These are phyloP conservation scores for Apiotrichum akiyoshidainum DNA, from an alignment of 1,284 basidiomycete species.

Conservation along the genomic window DNA sequence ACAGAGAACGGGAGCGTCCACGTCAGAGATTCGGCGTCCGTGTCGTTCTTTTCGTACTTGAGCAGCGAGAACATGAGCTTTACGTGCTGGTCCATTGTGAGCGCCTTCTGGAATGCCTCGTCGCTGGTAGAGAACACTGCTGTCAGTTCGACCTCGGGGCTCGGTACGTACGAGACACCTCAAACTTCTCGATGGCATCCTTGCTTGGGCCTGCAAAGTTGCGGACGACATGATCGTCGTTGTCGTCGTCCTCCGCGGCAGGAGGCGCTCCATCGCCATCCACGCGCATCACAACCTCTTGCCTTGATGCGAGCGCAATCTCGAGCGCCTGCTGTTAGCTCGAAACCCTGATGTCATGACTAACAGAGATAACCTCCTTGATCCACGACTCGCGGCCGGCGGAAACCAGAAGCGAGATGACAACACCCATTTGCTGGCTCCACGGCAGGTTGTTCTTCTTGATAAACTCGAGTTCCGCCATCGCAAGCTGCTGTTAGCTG, in stretches of 20 bases:
- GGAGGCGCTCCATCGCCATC: conserved; percentile 55
- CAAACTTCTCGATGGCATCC: conserved; percentile 68
- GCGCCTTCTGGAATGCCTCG: conserved; percentile 70
- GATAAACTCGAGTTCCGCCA: conserved; percentile 72
- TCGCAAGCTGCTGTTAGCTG: conserved; percentile 38
- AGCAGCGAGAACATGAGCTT: conserved; percentile 67
- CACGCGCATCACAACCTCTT: conserved; percentile 66
- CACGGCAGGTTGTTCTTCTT: conserved; percentile 71
- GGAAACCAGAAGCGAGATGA: conserved; percentile 69
- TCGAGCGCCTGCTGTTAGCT: conserved; percentile 60
- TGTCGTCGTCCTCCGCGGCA: conserved; percentile 33
- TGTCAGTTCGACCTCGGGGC: background rate
- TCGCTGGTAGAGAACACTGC: conserved; percentile 70
- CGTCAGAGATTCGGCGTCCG: conserved; percentile 14
- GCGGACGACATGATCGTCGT: conserved; percentile 39
- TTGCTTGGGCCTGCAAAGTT: conserved; percentile 58
- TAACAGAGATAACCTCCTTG: conserved; percentile 74
- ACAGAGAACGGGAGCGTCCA: conserved; percentile 38
- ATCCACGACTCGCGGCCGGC: conserved; percentile 63
- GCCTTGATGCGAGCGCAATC: conserved; percentile 63
- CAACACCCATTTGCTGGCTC: conserved; percentile 84
- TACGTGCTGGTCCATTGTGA: conserved; percentile 69
- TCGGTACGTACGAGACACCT: conserved; percentile 61
- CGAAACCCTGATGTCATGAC: conserved; percentile 29
- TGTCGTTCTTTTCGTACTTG: conserved; percentile 30